Evolutionary conservation across 2,329 filamentous ascomycete species (phyloP).

Genomic region (Alternaria triticimaculans): DNA sequence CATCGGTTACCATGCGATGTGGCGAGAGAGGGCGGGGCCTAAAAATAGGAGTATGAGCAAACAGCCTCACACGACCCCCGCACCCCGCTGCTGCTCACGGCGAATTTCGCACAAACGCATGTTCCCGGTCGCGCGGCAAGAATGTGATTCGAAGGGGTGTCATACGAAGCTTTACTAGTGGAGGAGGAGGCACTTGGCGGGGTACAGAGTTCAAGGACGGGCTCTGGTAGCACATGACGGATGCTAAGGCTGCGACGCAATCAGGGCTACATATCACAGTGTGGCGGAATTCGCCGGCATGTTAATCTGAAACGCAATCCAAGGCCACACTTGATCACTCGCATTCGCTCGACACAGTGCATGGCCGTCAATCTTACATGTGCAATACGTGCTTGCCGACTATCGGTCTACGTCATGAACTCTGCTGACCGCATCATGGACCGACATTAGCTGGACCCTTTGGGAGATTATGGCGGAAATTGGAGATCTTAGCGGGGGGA

Average conservation of each 20-base stretch:
- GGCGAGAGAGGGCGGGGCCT: slow-evolving; percentile 6
- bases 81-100: background rate
- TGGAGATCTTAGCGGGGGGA: slow-evolving; percentile 5
- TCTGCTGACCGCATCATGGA: slow-evolving; percentile 3
- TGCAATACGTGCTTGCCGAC: background rate
- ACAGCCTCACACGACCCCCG: slow-evolving; percentile 12
- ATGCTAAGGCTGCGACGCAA: background rate
- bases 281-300: slow-evolving; percentile 1
- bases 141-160: slow-evolving; percentile 13
- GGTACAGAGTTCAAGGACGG: slow-evolving; percentile 4
- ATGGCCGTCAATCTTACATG: background rate
- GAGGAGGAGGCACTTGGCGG: slow-evolving; percentile 9
- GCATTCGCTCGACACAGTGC: background rate
- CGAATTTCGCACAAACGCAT: slow-evolving; percentile 8
- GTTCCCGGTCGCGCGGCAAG: slow-evolving; percentile 9
- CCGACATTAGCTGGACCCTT: slow-evolving; percentile 5
- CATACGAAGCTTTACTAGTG: slow-evolving; percentile 19
- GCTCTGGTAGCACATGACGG: background rate
- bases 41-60: slow-evolving; percentile 16
- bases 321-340: background rate
- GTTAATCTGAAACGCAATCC: slow-evolving; percentile 6
- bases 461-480: slow-evolving; percentile 4
- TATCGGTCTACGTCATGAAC: slow-evolving; percentile 11
- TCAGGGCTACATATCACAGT: background rate
- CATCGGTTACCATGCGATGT: slow-evolving; percentile 6